Percentiles rank a stretch among this genome's conserved stretches.
phyloP scores from a whole-genome alignment of 495 filamentous ascomycete species.

The Penicillium coprophilum region DNA sequence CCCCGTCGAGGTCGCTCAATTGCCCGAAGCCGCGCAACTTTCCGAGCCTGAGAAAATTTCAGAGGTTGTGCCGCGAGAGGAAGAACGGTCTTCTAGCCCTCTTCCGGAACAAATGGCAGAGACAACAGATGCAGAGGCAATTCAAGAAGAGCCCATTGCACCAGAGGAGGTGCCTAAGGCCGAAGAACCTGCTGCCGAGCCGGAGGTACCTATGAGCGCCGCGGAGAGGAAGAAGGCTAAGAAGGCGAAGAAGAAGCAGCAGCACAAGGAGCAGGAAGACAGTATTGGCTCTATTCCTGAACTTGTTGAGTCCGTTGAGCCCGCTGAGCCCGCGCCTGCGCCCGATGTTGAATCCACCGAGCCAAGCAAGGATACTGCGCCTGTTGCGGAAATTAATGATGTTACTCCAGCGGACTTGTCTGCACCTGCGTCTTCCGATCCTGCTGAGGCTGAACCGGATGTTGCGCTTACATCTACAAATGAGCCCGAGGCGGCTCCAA shows the following conservation, averaged over 20 bases:
- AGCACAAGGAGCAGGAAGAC: constrained; percentile 17
- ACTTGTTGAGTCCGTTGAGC: constrained; percentile 8
- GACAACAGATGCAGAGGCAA: neutral
- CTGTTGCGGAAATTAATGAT: neutral
- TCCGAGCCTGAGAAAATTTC: neutral
- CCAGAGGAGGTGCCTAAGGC: neutral
- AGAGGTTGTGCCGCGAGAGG: neutral
- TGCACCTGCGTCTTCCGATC: neutral
- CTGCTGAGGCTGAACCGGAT: constrained; percentile 5
- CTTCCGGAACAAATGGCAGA: constrained; percentile 1
- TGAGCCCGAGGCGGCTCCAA: neutral
- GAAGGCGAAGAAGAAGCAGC: constrained; percentile 21
- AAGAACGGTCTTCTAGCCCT: neutral
- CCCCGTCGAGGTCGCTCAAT: neutral
- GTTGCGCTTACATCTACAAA: neutral
- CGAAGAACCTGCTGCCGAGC: constrained; percentile 6
- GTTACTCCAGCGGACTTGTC: neutral
- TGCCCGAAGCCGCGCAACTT: constrained; percentile 5
- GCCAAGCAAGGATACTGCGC: constrained; percentile 5
- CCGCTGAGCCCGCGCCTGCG: neutral
- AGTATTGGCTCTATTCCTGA: constrained; percentile 11
- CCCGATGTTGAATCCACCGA: constrained; percentile 5
- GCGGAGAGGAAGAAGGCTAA: constrained; percentile 45
- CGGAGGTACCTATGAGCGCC: constrained; percentile 20
- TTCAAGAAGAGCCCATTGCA: neutral